Evolutionary conservation across 805 yeast species (phyloP), one percentile per base, ranked within the genome.

Genomic region (Ogataea pilisensis): DNA sequence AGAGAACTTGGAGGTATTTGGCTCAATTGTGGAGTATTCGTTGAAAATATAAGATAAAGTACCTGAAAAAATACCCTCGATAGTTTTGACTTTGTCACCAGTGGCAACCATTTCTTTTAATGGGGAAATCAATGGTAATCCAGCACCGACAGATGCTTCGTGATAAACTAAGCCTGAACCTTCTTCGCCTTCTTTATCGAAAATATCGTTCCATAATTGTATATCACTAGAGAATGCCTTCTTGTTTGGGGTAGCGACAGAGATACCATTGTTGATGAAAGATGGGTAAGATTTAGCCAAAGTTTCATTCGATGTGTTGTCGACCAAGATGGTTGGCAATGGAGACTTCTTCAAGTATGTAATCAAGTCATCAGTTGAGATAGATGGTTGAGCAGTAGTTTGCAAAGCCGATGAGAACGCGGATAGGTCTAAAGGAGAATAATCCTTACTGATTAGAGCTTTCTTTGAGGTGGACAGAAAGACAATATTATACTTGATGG

Each of bases 111-210:
- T 74, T 63, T 93, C 99, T 59, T 81, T 85, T 58, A 93, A 70
- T 38, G 96, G 85, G 35, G 88, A 82, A 55, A 93, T 82, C 47
- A 93, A 80, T 45, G 99, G 99, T 63, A 93, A 75, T 43, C 98
- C 99, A 32, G 99, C 99, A 60, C 98, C 98, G 44, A 93, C 98
- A 7, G 97, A 88, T 37, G 99, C 95, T 73, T 93, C 99, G 60
- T 93, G 99, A 73, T 89, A 91, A 34, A 89, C 95, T 48, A 91
- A 72, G 31, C 88, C 90, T 37, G 80, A 81, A 28, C 70, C 68
- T 35, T 75, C 72, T 30, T 69, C 65, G 29, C 70, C 73, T 27
- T 84, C 75, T 38, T 65, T 64, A 27, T 63, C 58, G 55, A 86
- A 86, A 41, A 93, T 78, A 38, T 75, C 72, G 42, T 86, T 76